Evolutionary conservation across 164 flowering plant genomes (phyloP).

Genomic region (Vitis cinerea): DNA sequence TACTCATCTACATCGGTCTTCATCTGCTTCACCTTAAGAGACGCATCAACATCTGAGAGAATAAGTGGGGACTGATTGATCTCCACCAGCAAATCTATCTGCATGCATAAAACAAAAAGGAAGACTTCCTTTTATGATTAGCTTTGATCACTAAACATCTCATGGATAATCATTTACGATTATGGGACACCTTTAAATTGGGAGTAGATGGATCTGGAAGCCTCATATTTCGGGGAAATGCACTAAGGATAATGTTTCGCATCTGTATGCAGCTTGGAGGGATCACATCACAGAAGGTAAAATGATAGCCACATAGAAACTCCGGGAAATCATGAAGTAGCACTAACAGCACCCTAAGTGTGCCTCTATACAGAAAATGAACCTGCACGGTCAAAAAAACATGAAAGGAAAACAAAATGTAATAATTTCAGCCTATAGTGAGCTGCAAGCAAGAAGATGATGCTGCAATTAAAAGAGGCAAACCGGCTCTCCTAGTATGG

Average conservation of each 20-base stretch:
- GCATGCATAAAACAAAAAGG: slow-evolving; percentile 7
- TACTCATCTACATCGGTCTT: slow-evolving; percentile 89
- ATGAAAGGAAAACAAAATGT: neutral
- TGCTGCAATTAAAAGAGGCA: slow-evolving; percentile 15
- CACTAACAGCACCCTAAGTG: slow-evolving; percentile 86
- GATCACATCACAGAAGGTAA: slow-evolving; percentile 97
- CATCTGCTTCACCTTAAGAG: slow-evolving; percentile 81
- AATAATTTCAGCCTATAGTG: neutral
- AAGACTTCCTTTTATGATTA: neutral
- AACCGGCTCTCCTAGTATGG: slow-evolving; percentile 81
- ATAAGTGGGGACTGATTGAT: slow-evolving; percentile 80
- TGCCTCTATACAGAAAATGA: slow-evolving; percentile 88
- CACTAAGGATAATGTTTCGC: slow-evolving; percentile 97
- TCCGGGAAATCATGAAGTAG: slow-evolving; percentile 98
- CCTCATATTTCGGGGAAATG: slow-evolving; percentile 98
- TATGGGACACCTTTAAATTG: slow-evolving; percentile 69
- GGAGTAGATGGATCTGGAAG: slow-evolving; percentile 98
- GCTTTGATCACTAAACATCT: neutral
- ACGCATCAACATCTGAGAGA: slow-evolving; percentile 91
- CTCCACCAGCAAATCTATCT: slow-evolving; percentile 95
- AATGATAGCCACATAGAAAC: slow-evolving; percentile 95
- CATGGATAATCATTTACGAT: neutral
- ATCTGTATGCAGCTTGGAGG: slow-evolving; percentile 99
- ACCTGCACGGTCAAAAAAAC: slow-evolving; percentile 42
- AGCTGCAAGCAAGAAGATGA: neutral